A percentile compares a stretch with the other conserved stretches of the same genome.
Conservation (phyloP, 208 protist genomes). For the Leishmania tarentolae region DNA sequence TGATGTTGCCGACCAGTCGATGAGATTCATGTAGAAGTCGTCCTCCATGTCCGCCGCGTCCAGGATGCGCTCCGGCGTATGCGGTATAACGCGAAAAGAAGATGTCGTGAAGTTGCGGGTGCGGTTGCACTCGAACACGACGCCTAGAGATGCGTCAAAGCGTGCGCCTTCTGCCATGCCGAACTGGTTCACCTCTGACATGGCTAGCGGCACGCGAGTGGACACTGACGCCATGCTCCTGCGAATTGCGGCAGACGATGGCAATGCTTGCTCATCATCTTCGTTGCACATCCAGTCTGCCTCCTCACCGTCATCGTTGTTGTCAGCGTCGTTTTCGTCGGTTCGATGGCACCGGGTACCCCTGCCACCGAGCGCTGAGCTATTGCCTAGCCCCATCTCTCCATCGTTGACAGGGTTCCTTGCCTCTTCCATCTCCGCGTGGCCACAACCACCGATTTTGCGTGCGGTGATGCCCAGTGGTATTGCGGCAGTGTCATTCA, state of each 20-base stretch:
- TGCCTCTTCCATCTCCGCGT: constrained; percentile 7
- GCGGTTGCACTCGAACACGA: constrained; percentile 86
- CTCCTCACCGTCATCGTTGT: neutral
- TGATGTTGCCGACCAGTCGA: constrained; percentile 95
- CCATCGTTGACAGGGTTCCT: neutral
- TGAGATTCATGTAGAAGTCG: constrained; percentile 99
- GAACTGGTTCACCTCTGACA: constrained; percentile 17
- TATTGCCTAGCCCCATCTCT: neutral
- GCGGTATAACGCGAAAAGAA: constrained; percentile 90
- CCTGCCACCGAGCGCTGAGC: neutral
- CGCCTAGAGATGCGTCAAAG: constrained; percentile 70
- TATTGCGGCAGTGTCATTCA: constrained; percentile 33
- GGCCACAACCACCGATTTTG: constrained; percentile 3
- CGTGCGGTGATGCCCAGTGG: neutral
- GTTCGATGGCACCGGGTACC: neutral
- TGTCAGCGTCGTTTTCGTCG: constrained; percentile 1
- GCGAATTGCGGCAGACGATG: neutral
- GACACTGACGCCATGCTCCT: neutral
- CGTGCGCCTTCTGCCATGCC: constrained; percentile 46
- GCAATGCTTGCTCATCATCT: constrained; percentile 1
- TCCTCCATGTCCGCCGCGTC: constrained; percentile 98
- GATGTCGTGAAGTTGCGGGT: constrained; percentile 77
- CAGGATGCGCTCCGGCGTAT: constrained; percentile 95
- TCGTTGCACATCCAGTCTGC: neutral
- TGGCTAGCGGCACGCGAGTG: constrained; percentile 8